A percentile compares a stretch with the other conserved stretches of the same genome.
Conservation (phyloP, 129 eudicot genomes). For the Artemisia annua region DNA sequence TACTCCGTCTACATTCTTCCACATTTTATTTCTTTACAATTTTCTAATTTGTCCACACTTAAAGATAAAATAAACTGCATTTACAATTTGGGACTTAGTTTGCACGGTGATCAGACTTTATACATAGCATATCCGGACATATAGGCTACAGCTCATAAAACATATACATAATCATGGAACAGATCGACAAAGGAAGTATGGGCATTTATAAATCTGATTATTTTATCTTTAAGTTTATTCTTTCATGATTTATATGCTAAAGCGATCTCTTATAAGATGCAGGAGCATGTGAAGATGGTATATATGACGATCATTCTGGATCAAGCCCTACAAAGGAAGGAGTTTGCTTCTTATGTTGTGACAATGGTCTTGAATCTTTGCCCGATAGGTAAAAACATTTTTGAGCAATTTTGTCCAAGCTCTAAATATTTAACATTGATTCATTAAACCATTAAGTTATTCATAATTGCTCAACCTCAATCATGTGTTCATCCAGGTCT, state of each 20-base stretch:
- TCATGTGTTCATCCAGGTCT: constrained; percentile 39
- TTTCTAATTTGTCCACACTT: too few species aligned
- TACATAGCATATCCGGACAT: too few species aligned
- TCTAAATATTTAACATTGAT: background rate
- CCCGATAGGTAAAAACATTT: constrained; percentile 54
- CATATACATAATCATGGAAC: too few species aligned
- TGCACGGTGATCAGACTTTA: too few species aligned
- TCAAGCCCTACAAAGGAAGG: constrained; percentile 53
- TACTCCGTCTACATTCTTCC: background rate
- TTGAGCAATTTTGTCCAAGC: background rate
- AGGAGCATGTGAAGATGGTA: constrained; percentile 34
- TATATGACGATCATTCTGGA: constrained; percentile 37
- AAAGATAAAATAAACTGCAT: too few species aligned
- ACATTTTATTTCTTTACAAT: background rate
- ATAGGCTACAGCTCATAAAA: too few species aligned
- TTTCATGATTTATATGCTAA: background rate
- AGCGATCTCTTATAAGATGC: too few species aligned
- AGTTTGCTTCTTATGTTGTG: constrained; percentile 66
- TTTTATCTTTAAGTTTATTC: too few species aligned
- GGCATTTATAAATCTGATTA: too few species aligned
- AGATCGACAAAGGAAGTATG: too few species aligned
- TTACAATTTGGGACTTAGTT: too few species aligned
- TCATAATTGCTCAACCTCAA: background rate
- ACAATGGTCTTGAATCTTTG: constrained; percentile 52
- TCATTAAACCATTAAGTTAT: background rate